A percentile compares a stretch with the other conserved stretches of the same genome.
Evolutionary conservation across 2,329 filamentous ascomycete genomes (phyloP).

Genomic region (Myriangium duriaei): DNA sequence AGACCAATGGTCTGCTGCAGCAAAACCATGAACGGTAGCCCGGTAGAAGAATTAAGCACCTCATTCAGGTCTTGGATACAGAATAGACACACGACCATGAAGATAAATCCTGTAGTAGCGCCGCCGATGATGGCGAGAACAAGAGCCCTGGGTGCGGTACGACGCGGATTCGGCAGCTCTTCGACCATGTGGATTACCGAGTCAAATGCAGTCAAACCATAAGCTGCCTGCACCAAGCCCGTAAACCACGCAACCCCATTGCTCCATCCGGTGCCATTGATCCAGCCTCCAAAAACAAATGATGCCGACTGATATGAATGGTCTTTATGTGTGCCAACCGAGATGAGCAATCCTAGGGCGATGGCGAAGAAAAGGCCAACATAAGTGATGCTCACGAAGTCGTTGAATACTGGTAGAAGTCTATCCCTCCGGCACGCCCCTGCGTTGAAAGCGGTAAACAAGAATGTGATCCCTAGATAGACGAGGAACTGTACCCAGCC

Average conservation of each 20-base stretch:
- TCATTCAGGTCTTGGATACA: conserved; percentile 20
- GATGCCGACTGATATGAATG: conserved; percentile 22
- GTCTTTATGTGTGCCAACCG: conserved; percentile 34
- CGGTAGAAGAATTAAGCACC: conserved; percentile 14
- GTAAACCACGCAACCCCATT: conserved; percentile 31
- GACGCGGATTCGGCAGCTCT: conserved; percentile 7
- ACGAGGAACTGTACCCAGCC: conserved; percentile 46
- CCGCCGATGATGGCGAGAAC: conserved; percentile 1
- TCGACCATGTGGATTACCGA: conserved; percentile 29
- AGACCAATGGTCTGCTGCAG: conserved; percentile 19
- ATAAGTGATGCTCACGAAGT: conserved; percentile 43
- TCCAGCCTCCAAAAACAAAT: conserved; percentile 34
- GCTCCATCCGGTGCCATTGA: conserved; percentile 31
- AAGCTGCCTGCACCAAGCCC: conserved; percentile 17
- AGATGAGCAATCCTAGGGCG: conserved; percentile 39
- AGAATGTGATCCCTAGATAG: conserved; percentile 38
- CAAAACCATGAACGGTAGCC: conserved; percentile 20
- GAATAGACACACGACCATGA: conserved; percentile 19
- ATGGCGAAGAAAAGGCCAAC: conserved; percentile 41
- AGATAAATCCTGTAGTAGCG: conserved; percentile 9
- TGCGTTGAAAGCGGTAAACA: conserved; percentile 40
- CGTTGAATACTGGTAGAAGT: conserved; percentile 41
- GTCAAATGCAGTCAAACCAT: conserved; percentile 27
- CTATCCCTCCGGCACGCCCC: conserved; percentile 39
- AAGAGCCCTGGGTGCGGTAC: conserved; percentile 6